These are phyloP conservation scores for Mycena vulgaris DNA, from an alignment of 768 basidiomycete genomes.

Conservation along the genomic window DNA sequence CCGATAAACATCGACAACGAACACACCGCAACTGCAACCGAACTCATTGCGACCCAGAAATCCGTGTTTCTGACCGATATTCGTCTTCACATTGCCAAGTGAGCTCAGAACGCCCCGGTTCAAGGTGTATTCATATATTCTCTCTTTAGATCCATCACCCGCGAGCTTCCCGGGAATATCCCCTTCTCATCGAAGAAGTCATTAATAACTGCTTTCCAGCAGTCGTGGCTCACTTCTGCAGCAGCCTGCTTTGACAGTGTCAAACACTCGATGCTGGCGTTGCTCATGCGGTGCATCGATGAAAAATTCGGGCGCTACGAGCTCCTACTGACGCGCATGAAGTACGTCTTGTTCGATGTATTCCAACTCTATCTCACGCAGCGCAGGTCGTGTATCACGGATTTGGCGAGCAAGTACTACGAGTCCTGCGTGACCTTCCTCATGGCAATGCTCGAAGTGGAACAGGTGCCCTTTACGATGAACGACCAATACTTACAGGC, in stretches of 20 bases:
- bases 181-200: conserved; percentile 55
- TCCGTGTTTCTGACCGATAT: conserved; percentile 51
- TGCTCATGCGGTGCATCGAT: conserved; percentile 48
- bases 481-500: conserved; percentile 52
- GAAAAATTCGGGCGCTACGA: conserved; percentile 59
- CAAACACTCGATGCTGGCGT: conserved; percentile 44
- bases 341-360: conserved; percentile 46
- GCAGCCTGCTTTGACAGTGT: conserved; percentile 44
- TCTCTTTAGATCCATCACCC: conserved; percentile 50
- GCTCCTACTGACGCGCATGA: conserved; percentile 50
- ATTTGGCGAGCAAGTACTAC: conserved; percentile 26
- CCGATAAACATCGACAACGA: conserved; percentile 37
- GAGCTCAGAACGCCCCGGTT: conserved; percentile 12
- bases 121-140: background rate
- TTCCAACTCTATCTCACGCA: background rate
- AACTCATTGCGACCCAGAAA: conserved; percentile 35
- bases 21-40: conserved; percentile 26
- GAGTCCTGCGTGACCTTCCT: conserved; percentile 41
- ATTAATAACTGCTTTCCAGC: conserved; percentile 51
- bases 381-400: conserved; percentile 32
- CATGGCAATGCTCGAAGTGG: conserved; percentile 49
- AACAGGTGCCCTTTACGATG: conserved; percentile 54
- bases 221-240: conserved; percentile 48
- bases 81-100: conserved; percentile 51
- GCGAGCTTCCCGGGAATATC: conserved; percentile 56